A percentile compares a stretch with the other conserved stretches of the same genome.
These are phyloP conservation scores for Fusarium cyanostomum DNA, from an alignment of 2,329 filamentous ascomycete species.

Conservation along the genomic window DNA sequence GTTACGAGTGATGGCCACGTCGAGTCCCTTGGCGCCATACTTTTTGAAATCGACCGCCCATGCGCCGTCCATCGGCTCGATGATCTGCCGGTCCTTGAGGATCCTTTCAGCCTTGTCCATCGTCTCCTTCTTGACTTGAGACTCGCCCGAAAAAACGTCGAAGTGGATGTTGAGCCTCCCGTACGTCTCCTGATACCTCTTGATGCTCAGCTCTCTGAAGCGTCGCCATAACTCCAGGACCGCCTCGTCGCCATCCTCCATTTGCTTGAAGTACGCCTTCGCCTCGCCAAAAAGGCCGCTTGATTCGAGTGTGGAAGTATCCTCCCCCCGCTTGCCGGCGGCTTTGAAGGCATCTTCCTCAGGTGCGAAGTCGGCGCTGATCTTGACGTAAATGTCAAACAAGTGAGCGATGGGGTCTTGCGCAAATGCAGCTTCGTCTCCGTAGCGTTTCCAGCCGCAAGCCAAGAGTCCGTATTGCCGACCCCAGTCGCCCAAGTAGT, in stretches of 20 bases:
- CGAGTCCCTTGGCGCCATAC: conserved; percentile 72
- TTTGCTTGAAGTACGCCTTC: conserved; percentile 69
- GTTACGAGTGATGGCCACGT: conserved; percentile 72
- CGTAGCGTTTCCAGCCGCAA: conserved; percentile 74
- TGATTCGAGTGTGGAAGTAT: conserved; percentile 55
- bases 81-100: conserved; percentile 67
- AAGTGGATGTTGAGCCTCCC: conserved; percentile 69
- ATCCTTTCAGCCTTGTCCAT: conserved; percentile 67
- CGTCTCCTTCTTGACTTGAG: conserved; percentile 59
- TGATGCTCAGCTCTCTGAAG: conserved; percentile 68
- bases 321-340: conserved; percentile 57
- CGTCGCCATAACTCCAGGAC: conserved; percentile 66
- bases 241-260: conserved; percentile 67
- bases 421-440: conserved; percentile 69
- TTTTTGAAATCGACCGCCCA: conserved; percentile 75
- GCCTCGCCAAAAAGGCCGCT: conserved; percentile 60
- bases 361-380: conserved; percentile 67
- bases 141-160: conserved; percentile 74
- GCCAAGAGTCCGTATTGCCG: conserved; percentile 75
- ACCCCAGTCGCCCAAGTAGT: conserved; percentile 84
- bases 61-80: conserved; percentile 70
- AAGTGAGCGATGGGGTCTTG: conserved; percentile 76
- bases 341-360: conserved; percentile 69
- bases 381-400: conserved; percentile 76
- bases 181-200: conserved; percentile 67